phyloP scores from a whole-genome alignment of 2,329 filamentous ascomycete species.

The Rasamsonia emersonii region DNA sequence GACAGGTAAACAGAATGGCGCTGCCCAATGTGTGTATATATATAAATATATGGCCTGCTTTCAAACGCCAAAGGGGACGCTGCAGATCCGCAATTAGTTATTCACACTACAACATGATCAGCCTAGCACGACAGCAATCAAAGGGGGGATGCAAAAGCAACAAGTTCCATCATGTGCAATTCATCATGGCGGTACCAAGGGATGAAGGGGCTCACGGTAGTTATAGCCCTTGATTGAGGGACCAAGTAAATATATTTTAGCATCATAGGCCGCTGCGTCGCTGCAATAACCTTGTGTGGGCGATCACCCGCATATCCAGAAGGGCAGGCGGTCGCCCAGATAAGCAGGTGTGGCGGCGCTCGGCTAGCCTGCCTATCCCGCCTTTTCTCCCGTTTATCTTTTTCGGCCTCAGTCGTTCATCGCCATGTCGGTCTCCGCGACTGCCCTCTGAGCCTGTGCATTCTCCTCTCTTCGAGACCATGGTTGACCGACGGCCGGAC shows the following conservation, averaged over 20 bases:
- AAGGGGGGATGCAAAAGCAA: conserved; percentile 1
- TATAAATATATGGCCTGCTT: too few species aligned
- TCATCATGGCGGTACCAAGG: neutral
- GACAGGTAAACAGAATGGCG: too few species aligned
- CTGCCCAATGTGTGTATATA: too few species aligned
- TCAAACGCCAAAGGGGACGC: too few species aligned
- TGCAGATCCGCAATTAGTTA: too few species aligned
- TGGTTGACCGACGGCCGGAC: conserved; percentile 51
- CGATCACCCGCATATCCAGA: too few species aligned
- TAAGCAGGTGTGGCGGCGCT: conserved; percentile 6
- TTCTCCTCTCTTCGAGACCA: conserved; percentile 20
- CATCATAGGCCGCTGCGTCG: too few species aligned
- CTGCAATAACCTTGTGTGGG: too few species aligned
- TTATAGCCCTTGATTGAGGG: too few species aligned
- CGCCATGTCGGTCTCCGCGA: neutral
- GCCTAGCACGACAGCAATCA: neutral
- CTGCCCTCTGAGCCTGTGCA: neutral
- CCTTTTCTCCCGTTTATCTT: conserved; percentile 13
- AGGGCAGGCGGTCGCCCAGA: conserved; percentile 8
- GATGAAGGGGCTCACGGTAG: neutral
- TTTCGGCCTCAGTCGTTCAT: conserved; percentile 2
- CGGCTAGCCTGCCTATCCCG: neutral
- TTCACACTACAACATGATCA: conserved; percentile 4
- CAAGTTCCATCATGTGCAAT: neutral
- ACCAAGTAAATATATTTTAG: too few species aligned